Base-by-base conservation (phyloP, 1,139 yeast species). In the Wickerhamomyces sp. region DNA sequence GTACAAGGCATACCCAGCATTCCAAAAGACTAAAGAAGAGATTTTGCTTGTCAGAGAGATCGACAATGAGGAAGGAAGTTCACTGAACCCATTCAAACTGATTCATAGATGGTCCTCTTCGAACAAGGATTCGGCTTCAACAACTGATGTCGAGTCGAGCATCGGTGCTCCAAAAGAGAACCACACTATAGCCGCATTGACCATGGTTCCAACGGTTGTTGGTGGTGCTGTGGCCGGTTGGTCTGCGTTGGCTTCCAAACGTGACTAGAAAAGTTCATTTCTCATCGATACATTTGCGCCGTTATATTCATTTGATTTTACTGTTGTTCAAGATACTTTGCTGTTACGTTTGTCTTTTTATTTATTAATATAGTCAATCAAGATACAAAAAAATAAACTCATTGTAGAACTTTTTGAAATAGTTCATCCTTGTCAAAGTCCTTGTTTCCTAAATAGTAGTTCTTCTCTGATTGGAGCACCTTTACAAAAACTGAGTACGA, bases 221-320 rank as follows among this genome's bases (percentile, higher is more conserved):
- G 73, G 75, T 15, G 77, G 77, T 23, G 76, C 77, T 5, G 66
- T 71, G 27, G 77, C 75, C 13, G 77, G 73, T 6, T 65, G 70
- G 67, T 52, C 57, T 4, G 54, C 54, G 10, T 30, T 47, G 32
- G 42, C 43, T 16, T 8, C 18, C 9, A 19, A 19, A 19, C 7
- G 21, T 8, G n/a, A n/a, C n/a, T n/a, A n/a, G n/a, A n/a, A n/a
- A n/a, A n/a, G n/a, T n/a, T n/a, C n/a, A n/a, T n/a, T n/a, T n/a
- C n/a, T n/a, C n/a, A n/a, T n/a, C n/a, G n/a, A n/a, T n/a, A n/a
- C n/a, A n/a, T n/a, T n/a, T n/a, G n/a, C n/a, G n/a, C n/a, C n/a
- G n/a, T n/a, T n/a, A n/a, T n/a, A n/a, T n/a, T n/a, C n/a, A n/a
- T n/a, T n/a, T n/a, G n/a, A n/a, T n/a, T n/a, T n/a, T n/a, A n/a